These are phyloP conservation scores for Coemansia umbellata DNA, from an alignment of 192 early-diverging fungal species.

Conservation along the genomic window DNA sequence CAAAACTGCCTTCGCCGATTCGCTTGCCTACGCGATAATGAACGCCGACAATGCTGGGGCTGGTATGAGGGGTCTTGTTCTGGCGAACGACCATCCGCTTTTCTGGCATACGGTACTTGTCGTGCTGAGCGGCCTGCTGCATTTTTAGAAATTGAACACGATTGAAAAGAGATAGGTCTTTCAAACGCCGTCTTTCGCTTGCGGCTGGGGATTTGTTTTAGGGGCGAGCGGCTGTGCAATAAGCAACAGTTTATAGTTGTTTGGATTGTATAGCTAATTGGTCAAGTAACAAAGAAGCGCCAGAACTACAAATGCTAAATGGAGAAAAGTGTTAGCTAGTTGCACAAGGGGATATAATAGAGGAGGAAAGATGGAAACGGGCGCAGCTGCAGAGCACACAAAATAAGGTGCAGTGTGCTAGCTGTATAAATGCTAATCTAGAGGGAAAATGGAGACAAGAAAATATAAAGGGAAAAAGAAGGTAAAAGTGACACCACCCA, in stretches of 20 bases:
- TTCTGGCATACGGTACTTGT: constrained; percentile 46
- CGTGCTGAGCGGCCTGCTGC: constrained; percentile 42
- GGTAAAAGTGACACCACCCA: no score
- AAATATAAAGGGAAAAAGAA: not conserved
- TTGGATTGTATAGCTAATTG: no score
- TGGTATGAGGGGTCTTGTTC: constrained; percentile 39
- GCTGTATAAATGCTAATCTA: constrained; percentile 5
- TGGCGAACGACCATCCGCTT: constrained; percentile 40
- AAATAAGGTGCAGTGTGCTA: not conserved
- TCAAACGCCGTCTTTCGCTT: no score
- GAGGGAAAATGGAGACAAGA: not conserved
- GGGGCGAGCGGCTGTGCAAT: no score
- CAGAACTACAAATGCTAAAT: no score
- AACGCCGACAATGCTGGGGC: constrained; percentile 87
- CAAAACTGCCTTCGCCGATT: constrained; percentile 98
- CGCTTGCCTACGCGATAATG: constrained; percentile 94
- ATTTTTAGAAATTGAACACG: constrained; percentile 6
- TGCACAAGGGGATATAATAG: no score
- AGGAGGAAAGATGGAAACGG: not conserved
- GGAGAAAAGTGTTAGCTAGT: no score
- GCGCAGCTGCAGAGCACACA: not conserved
- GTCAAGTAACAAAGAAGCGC: no score
- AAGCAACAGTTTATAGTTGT: no score
- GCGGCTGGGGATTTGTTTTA: no score
- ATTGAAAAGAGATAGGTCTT: no score